Evolutionary conservation across 2,329 filamentous ascomycete genomes (phyloP), one percentile per base, ranked within the genome.

Genomic region (Arthrobotrys conoides): DNA sequence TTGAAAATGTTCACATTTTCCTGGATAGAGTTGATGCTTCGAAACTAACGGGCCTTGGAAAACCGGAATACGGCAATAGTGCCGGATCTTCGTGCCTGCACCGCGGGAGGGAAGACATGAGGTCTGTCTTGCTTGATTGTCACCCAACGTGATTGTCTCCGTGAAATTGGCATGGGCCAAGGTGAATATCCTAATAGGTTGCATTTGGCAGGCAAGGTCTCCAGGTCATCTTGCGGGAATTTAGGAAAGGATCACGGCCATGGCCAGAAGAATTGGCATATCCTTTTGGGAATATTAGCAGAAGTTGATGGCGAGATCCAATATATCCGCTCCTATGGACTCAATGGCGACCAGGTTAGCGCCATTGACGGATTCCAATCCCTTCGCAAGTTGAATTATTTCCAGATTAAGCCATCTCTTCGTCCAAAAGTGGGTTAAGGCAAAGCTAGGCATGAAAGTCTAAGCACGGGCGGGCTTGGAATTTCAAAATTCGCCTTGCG

Each of bases 11-110:
- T 53, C 22, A 44, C 33, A 33, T 49, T 78, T 78, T 78, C 75
- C 75, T 68, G 75, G 75, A 72, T 69, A 55, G 18, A 38, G 16
- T 61, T 33, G 44, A 77, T 44, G 48, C 48, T 72, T 38, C 57
- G 49, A 61, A 44, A 24, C 57, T 44, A 33, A 61, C 38, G 53
- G 46, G 20, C 27, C 38, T 30, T 64, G 55, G 16, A 51, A 69
- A 44, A 69, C 63, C 68, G 75, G 68, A 78, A 49, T 48, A 69
- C 63, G 75, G 75, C 63, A 78, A 2, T 30, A 57, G 20, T 57
- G 49, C 68, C 75, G 75, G 75, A 78, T 71, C 75, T 38, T 63
- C 75, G 75, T 78, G 68, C 75, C 75, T 78, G 68, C 75, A 72
- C 59, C 64, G 66, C 69, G 75, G 68, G 24, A 67, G 27, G 46